A percentile compares a stretch with the other conserved stretches of the same genome.
Conservation (phyloP, 2,329 filamentous ascomycete genomes). For the Tolypocladium amazonense region DNA sequence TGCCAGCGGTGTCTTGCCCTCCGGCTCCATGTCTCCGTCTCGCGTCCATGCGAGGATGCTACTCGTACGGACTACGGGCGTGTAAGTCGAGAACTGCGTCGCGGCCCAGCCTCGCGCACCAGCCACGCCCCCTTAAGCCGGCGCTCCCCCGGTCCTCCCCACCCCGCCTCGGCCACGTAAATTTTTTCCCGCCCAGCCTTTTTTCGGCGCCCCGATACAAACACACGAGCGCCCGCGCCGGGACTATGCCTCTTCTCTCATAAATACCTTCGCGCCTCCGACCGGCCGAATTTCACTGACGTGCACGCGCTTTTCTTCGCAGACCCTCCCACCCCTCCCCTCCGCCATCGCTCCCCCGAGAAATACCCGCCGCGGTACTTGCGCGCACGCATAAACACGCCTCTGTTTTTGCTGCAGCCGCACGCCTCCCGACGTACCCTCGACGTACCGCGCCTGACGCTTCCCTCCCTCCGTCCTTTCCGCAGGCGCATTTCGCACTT, state of each 20-base stretch:
- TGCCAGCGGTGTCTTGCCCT: too few species aligned
- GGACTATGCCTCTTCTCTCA: conserved; percentile 27
- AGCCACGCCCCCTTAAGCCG: conserved; percentile 6
- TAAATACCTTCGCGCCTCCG: conserved; percentile 36
- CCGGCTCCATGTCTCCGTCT: too few species aligned
- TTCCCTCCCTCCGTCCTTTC: neutral
- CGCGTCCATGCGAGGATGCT: too few species aligned
- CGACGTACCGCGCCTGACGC: neutral
- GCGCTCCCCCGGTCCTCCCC: neutral
- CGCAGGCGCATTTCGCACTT: neutral
- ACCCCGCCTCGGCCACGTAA: conserved; percentile 19
- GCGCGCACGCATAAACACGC: neutral
- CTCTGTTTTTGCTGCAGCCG: neutral
- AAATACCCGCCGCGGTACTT: conserved; percentile 10
- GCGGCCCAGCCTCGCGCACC: neutral
- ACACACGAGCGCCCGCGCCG: conserved; percentile 23
- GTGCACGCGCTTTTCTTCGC: conserved; percentile 35
- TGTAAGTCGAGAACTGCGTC: too few species aligned
- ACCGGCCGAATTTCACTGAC: conserved; percentile 31
- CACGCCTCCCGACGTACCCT: neutral
- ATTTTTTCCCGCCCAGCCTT: conserved; percentile 21
- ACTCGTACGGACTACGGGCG: too few species aligned
- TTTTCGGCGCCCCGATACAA: conserved; percentile 24
- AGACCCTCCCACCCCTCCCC: conserved; percentile 22
- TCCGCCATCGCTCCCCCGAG: conserved; percentile 7